Percentiles rank a stretch among this genome's conserved stretches.
Evolutionary conservation across 257 asterid species (phyloP).

Genomic region (Solanum rostratum): DNA sequence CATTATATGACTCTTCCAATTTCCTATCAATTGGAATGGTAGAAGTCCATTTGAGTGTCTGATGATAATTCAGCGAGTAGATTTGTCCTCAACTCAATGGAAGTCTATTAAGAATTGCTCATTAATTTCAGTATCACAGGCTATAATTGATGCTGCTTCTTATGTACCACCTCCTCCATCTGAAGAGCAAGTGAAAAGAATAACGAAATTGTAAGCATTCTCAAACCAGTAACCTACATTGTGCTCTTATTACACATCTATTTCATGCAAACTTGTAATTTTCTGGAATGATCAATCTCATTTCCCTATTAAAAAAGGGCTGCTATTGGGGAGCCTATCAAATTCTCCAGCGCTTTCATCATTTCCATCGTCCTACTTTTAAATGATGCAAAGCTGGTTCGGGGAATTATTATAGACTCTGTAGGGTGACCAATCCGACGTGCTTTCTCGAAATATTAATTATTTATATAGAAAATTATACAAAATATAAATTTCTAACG

Average conservation of each 20-base stretch:
- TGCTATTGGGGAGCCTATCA: conserved; percentile 40
- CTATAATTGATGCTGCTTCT: conserved; percentile 84
- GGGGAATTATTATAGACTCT: neutral
- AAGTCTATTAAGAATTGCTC: neutral
- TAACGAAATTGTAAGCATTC: conserved; percentile 56
- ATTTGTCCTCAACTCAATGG: neutral
- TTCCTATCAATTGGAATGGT: neutral
- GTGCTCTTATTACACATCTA: neutral
- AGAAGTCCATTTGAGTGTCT: neutral
- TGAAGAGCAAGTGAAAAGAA: conserved; percentile 58
- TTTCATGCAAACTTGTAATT: neutral
- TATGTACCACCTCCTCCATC: conserved; percentile 93
- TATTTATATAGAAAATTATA: too few species aligned
- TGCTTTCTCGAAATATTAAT: too few species aligned
- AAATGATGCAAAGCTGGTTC: neutral
- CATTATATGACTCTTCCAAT: neutral
- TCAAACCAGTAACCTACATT: neutral
- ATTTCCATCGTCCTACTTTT: neutral
- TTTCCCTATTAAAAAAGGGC: conserved; percentile 32
- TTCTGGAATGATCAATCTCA: neutral
- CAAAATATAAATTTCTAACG: too few species aligned
- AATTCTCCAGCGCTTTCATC: neutral
- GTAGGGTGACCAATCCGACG: too few species aligned
- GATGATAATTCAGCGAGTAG: neutral
- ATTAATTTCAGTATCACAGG: conserved; percentile 39